A percentile compares a stretch with the other conserved stretches of the same genome.
Conservation (phyloP, 2,329 filamentous ascomycete species). For the Xylariaceae sp. region DNA sequence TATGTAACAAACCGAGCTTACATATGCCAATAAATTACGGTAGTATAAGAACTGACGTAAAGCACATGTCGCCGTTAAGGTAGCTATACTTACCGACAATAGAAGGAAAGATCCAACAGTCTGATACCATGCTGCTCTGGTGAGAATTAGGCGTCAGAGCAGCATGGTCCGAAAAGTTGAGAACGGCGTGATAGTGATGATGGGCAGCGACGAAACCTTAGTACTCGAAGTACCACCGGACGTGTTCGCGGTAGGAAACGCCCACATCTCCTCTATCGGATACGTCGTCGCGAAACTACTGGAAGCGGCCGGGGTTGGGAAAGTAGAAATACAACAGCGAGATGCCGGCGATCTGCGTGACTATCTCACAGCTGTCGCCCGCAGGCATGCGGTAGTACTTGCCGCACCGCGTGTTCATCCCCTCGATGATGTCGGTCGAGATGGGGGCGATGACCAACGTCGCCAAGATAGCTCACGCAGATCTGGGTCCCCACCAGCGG, state of each 20-base stretch:
- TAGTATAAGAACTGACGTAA: too few relatives aligned
- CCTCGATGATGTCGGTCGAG: conserved; percentile 6
- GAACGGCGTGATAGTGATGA: neutral
- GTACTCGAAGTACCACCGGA: neutral
- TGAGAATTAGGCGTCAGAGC: neutral
- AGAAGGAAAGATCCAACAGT: neutral
- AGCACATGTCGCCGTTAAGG: too few relatives aligned
- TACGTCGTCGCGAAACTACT: conserved; percentile 12
- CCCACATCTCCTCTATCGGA: conserved; percentile 2
- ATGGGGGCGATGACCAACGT: conserved; percentile 4
- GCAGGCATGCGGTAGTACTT: neutral
- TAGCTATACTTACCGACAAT: neutral
- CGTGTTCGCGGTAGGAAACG: conserved; percentile 8
- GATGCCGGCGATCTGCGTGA: conserved; percentile 5
- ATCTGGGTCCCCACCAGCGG: conserved; percentile 5
- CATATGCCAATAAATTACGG: too few relatives aligned
- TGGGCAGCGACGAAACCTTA: neutral
- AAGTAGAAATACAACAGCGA: conserved; percentile 11
- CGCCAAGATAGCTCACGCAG: conserved; percentile 9
- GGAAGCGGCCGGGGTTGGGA: conserved; percentile 4
- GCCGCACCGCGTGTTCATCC: conserved; percentile 6
- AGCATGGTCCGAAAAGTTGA: neutral
- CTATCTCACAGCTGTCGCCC: conserved; percentile 1
- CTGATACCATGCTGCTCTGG: conserved; percentile 2
- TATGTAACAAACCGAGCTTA: too few relatives aligned